A percentile compares a stretch with the other conserved stretches of the same genome.
These are phyloP conservation scores for Penicillium sclerotiorum DNA, from an alignment of 2,329 filamentous ascomycete genomes.

Conservation along the genomic window DNA sequence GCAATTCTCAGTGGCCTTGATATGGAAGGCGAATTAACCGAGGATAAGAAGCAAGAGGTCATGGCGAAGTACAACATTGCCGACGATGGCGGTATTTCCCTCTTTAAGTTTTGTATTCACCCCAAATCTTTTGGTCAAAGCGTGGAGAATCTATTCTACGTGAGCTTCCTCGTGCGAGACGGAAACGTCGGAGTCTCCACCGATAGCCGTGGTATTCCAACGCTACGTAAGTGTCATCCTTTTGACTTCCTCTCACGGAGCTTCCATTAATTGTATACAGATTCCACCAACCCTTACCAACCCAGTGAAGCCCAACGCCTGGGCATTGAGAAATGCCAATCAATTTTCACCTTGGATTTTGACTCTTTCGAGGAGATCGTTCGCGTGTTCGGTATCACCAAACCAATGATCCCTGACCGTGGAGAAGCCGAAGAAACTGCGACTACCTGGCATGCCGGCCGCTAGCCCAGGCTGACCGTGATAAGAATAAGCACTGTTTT, in stretches of 20 bases:
- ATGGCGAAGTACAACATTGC: constrained; percentile 69
- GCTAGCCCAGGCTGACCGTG: neutral
- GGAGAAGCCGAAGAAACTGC: constrained; percentile 59
- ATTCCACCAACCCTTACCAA: constrained; percentile 50
- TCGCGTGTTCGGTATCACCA: constrained; percentile 71
- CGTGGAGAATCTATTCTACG: constrained; percentile 95
- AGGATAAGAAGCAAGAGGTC: constrained; percentile 50
- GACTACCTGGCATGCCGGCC: constrained; percentile 65
- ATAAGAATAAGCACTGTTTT: neutral
- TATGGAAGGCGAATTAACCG: constrained; percentile 30
- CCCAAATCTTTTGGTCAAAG: constrained; percentile 90
- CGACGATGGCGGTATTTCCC: constrained; percentile 69
- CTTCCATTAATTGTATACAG: no score
- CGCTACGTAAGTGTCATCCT: constrained; percentile 65
- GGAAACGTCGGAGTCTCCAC: constrained; percentile 73
- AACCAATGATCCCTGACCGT: constrained; percentile 83
- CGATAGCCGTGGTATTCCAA: constrained; percentile 75
- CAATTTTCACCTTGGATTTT: constrained; percentile 86
- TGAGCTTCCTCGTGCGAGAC: constrained; percentile 91
- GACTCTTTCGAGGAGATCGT: constrained; percentile 79
- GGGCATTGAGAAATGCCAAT: constrained; percentile 73
- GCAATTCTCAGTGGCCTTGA: constrained; percentile 38
- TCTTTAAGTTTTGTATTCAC: constrained; percentile 89
- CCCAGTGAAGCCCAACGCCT: constrained; percentile 52
- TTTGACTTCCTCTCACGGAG: neutral